Base-by-base conservation (phyloP, 192 early-diverging fungal species). In the Mortierella alpina region DNA sequence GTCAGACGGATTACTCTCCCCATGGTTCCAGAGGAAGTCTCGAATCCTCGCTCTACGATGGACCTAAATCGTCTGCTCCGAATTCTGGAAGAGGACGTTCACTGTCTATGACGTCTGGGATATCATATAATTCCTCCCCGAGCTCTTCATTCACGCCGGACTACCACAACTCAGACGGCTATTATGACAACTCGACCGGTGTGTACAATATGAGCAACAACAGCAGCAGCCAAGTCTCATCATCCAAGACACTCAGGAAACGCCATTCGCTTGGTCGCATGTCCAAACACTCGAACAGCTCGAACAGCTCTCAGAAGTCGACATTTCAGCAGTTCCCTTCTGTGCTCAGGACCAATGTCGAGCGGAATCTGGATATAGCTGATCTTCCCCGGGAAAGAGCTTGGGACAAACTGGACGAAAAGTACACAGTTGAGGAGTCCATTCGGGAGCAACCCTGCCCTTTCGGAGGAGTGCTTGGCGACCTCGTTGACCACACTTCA, bases 391-490 rank as follows among this genome's bases (percentile, higher is more conserved):
- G n/a, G 7, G 64, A 79, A 39, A 18, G 63, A 42, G 48, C 62
- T 4, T 80, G 77, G 77, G 46, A 53, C 13, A 49, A 68, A n/a
- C 23, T 80, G n/a, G 77, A 80, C 41, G 46, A 60, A 5, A 45
- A 53, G 40, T 72, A 64, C n/a, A 41, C 13, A 0, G 72, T 80
- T 17, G 70, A 80, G 6, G 77, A 80, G 6, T 44, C 59, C 2
- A 58, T 80, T 46, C 63, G 70, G 20, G 70, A 80, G 15, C 77
- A 80, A 49, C 13, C 42, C 0, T 46, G 58, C 51, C 77, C 77
- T 0, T 72, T 52, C 59, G 77, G 77, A 20, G 77, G 77, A 0
- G 62, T 59, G 7, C 47, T 80, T 14, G 77, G 77, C 15, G 77
- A 80, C 47, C 45, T 80, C 6, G 56, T 80, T 5, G 77, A 80